Evolutionary conservation across 805 yeast species (phyloP).

Genomic region (Teunomyces barrocoloradensis): DNA sequence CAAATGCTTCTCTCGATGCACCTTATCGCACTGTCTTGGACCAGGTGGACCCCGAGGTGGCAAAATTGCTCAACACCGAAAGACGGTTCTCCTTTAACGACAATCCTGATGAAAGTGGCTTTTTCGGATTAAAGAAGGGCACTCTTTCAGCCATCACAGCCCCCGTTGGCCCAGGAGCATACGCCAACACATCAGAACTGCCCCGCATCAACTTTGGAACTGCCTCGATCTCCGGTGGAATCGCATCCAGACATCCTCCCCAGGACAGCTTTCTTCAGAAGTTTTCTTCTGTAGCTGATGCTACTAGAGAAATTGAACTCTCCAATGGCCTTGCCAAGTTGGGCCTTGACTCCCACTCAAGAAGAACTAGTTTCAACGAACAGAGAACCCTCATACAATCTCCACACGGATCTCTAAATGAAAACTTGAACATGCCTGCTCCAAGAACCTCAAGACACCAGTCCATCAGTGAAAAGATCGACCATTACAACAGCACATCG

Average conservation of each 20-base stretch:
- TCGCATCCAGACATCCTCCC: slow-evolving; percentile 45
- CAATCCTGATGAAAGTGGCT: slow-evolving; percentile 43
- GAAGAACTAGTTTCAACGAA: slow-evolving; percentile 52
- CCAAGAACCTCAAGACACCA: slow-evolving; percentile 44
- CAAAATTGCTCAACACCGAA: slow-evolving; percentile 19
- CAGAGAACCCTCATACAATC: slow-evolving; percentile 20
- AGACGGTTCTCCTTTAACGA: slow-evolving; percentile 43
- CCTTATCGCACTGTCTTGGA: slow-evolving; percentile 33
- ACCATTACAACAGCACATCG: slow-evolving; percentile 47
- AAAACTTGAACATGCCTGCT: slow-evolving; percentile 38
- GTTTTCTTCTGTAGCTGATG: slow-evolving; percentile 64
- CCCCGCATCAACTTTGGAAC: slow-evolving; percentile 47
- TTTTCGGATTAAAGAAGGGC: slow-evolving; percentile 49
- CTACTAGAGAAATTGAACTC: slow-evolving; percentile 63
- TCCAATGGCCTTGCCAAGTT: slow-evolving; percentile 40
- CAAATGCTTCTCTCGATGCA: slow-evolving; percentile 13
- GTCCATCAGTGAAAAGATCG: slow-evolving; percentile 62
- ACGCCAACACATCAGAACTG: slow-evolving; percentile 19
- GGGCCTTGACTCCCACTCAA: slow-evolving; percentile 30
- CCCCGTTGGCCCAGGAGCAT: slow-evolving; percentile 28
- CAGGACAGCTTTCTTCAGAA: slow-evolving; percentile 56
- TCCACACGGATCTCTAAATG: slow-evolving; percentile 43
- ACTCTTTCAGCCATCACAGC: slow-evolving; percentile 48
- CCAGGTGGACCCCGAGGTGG: slow-evolving; percentile 41
- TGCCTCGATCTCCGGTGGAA: slow-evolving; percentile 60